Evolutionary conservation across 495 filamentous ascomycete genomes (phyloP).

Genomic region (Aspergillus asperescens): DNA sequence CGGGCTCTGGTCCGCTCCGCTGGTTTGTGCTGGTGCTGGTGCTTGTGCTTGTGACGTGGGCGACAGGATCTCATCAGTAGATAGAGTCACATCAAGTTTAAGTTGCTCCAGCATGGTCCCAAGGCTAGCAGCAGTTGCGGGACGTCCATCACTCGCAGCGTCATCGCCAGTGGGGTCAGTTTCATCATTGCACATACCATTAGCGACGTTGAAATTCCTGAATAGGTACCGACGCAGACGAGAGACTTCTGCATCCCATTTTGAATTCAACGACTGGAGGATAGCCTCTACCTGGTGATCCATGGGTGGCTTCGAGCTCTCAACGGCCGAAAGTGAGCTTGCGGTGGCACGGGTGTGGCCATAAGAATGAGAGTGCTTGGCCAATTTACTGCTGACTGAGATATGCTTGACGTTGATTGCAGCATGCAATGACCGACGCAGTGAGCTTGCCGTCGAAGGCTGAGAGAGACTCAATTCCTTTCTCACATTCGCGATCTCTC

Average conservation of each 20-base stretch:
- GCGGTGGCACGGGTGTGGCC: constrained; percentile 18
- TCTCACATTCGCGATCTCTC: constrained; percentile 52
- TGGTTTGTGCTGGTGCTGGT: background rate
- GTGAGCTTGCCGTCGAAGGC: constrained; percentile 35
- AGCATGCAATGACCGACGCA: constrained; percentile 43
- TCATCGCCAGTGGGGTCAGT: constrained; percentile 22
- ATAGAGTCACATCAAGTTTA: constrained; percentile 37
- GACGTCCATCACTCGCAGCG: constrained; percentile 33
- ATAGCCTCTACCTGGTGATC: constrained; percentile 48
- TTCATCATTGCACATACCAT: constrained; percentile 33
- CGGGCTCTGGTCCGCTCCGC: background rate
- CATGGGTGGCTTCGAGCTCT: constrained; percentile 27
- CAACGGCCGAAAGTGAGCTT: constrained; percentile 19
- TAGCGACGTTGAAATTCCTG: constrained; percentile 55
- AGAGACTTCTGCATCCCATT: constrained; percentile 57
- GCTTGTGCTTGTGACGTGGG: constrained; percentile 13
- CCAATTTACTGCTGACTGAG: constrained; percentile 29
- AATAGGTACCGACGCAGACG: constrained; percentile 54
- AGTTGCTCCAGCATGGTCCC: constrained; percentile 39
- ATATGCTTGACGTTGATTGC: constrained; percentile 34
- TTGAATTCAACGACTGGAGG: constrained; percentile 52
- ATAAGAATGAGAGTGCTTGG: constrained; percentile 28
- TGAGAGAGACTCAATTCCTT: constrained; percentile 31
- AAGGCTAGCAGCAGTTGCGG: constrained; percentile 35
- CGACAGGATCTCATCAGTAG: constrained; percentile 28